phyloP scores from a whole-genome alignment of 176 grass and related monocot species.

The Pharus latifolius region DNA sequence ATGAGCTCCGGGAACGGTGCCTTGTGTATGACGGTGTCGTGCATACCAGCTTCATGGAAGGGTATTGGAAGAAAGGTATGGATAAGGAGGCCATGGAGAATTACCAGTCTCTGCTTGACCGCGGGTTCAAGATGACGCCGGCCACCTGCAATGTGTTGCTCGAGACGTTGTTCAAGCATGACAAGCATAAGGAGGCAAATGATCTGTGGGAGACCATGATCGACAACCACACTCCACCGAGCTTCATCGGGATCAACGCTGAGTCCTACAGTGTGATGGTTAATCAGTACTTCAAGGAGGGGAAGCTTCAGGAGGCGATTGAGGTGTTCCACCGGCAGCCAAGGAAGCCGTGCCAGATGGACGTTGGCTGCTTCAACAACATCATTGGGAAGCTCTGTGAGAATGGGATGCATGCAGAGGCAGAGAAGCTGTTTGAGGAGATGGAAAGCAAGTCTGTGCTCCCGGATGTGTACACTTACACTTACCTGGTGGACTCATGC shows the following conservation, averaged over 20 bases:
- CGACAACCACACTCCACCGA: slow-evolving; percentile 28
- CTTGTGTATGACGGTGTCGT: slow-evolving; percentile 37
- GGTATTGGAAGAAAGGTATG: slow-evolving; percentile 28
- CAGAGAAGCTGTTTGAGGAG: slow-evolving; percentile 36
- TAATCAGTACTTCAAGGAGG: slow-evolving; percentile 36
- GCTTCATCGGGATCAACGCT: slow-evolving; percentile 20
- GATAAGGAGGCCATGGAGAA: slow-evolving; percentile 40
- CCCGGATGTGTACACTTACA: slow-evolving; percentile 24
- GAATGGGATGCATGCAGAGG: slow-evolving; percentile 23
- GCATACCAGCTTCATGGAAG: slow-evolving; percentile 25
- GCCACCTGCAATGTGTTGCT: slow-evolving; percentile 30
- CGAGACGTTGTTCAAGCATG: slow-evolving; percentile 27
- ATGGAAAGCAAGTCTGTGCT: slow-evolving; percentile 31
- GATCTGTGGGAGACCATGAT: slow-evolving; percentile 27
- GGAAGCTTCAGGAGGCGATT: slow-evolving; percentile 28
- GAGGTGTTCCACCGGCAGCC: slow-evolving; percentile 24
- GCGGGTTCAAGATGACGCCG: slow-evolving; percentile 37
- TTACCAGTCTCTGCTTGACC: slow-evolving; percentile 33
- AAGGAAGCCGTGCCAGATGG: slow-evolving; percentile 18
- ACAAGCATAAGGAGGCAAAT: slow-evolving; percentile 24
- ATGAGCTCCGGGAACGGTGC: slow-evolving; percentile 34
- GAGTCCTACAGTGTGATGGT: slow-evolving; percentile 40
- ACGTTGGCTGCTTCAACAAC: slow-evolving; percentile 40
- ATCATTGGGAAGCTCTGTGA: slow-evolving; percentile 38
- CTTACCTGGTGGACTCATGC: slow-evolving; percentile 27